A percentile compares a stretch with the other conserved stretches of the same genome.
Conservation (phyloP, 2,329 filamentous ascomycete species). For the Aspergillus versicolor region DNA sequence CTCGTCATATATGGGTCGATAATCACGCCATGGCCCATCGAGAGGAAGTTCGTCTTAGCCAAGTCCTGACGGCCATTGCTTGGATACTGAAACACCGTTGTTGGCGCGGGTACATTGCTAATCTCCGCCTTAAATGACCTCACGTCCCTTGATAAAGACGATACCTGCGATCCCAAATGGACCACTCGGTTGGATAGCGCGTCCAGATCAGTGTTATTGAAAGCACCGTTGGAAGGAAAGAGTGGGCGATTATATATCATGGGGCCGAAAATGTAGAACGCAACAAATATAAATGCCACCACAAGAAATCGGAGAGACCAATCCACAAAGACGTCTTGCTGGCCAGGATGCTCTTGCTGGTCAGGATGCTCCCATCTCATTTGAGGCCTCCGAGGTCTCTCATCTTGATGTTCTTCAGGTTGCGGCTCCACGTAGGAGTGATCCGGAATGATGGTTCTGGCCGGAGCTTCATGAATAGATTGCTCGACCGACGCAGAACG, state of each 20-base stretch:
- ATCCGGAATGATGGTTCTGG: slow-evolving; percentile 27
- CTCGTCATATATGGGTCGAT: slow-evolving; percentile 64
- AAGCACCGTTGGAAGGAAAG: not conserved
- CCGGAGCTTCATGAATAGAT: slow-evolving; percentile 8
- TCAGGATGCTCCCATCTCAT: not conserved
- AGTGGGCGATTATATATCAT: not conserved
- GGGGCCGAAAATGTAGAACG: not conserved
- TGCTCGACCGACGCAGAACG: not conserved
- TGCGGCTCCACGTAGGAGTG: slow-evolving; percentile 1
- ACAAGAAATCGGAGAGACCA: not conserved
- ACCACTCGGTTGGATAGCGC: slow-evolving; percentile 28
- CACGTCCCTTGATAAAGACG: slow-evolving; percentile 18
- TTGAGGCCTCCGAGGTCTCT: not conserved
- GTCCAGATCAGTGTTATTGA: slow-evolving; percentile 26
- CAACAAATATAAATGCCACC: not conserved
- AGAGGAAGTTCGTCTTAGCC: slow-evolving; percentile 71
- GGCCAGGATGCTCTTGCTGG: not conserved
- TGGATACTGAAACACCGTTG: slow-evolving; percentile 15
- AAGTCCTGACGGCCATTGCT: slow-evolving; percentile 16
- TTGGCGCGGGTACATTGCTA: slow-evolving; percentile 17
- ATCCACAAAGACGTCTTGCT: not conserved
- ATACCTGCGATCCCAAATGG: slow-evolving; percentile 30
- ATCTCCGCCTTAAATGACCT: slow-evolving; percentile 7
- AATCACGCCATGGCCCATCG: slow-evolving; percentile 62
- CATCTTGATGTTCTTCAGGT: not conserved